These are phyloP conservation scores for Neopestalotiopsis sp. DNA, from an alignment of 2,329 filamentous ascomycete genomes.

Conservation along the genomic window DNA sequence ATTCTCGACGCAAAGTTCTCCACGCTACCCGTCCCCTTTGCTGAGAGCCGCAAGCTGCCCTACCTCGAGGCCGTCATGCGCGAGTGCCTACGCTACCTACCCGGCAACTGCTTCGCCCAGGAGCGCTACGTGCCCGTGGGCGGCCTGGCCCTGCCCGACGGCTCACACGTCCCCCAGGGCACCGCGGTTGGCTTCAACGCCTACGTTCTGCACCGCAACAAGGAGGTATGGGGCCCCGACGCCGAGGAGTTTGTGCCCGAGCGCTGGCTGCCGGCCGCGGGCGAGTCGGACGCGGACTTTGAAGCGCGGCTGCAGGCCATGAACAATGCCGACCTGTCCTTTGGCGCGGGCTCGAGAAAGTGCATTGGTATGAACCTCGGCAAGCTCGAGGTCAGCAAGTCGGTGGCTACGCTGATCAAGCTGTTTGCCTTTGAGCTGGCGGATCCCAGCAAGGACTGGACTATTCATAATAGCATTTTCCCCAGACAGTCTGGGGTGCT, in stretches of 20 bases:
- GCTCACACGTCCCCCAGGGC: slow-evolving; percentile 30
- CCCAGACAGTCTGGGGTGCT: slow-evolving; percentile 8
- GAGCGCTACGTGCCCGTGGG: slow-evolving; percentile 46
- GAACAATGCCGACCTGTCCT: slow-evolving; percentile 43
- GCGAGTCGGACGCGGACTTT: slow-evolving; percentile 25
- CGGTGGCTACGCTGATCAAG: slow-evolving; percentile 41
- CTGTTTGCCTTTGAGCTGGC: slow-evolving; percentile 35
- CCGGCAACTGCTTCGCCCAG: slow-evolving; percentile 43
- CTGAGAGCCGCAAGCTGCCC: slow-evolving; percentile 22
- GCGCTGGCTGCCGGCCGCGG: slow-evolving; percentile 43
- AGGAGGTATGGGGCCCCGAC: slow-evolving; percentile 43
- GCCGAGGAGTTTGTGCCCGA: slow-evolving; percentile 44
- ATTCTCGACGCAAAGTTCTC: slow-evolving; percentile 37
- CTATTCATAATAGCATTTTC: slow-evolving; percentile 12
- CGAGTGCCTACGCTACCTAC: slow-evolving; percentile 49
- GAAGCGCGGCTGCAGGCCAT: slow-evolving; percentile 55
- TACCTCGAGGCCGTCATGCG: slow-evolving; percentile 50
- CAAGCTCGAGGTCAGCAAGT: slow-evolving; percentile 35
- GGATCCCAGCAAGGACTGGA: slow-evolving; percentile 16
- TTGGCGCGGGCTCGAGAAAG: slow-evolving; percentile 16
- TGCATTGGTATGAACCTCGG: slow-evolving; percentile 27
- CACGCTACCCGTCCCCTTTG: slow-evolving; percentile 19
- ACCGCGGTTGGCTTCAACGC: slow-evolving; percentile 35
- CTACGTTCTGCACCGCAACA: slow-evolving; percentile 36
- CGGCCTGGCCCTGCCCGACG: slow-evolving; percentile 34